A percentile compares a stretch with the other conserved stretches of the same genome.
These are phyloP conservation scores for Heritiera fomes DNA, from an alignment of 345 rosid species.

Conservation along the genomic window DNA sequence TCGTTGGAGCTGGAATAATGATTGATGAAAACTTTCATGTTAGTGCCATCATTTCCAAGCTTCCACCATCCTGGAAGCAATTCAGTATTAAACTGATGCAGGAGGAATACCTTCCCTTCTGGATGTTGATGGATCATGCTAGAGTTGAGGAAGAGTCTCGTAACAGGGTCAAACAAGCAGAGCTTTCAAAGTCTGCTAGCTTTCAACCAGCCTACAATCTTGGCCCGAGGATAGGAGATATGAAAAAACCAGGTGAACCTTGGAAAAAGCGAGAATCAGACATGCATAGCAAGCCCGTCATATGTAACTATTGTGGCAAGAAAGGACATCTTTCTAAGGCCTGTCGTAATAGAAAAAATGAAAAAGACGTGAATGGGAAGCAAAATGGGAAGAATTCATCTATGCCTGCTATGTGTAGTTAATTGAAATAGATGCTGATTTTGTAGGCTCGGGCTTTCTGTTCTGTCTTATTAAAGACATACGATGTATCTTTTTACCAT, in stretches of 20 bases:
- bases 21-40: conserved; percentile 79
- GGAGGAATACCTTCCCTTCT: conserved; percentile 52
- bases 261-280: conserved; percentile 46
- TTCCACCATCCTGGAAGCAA: conserved; percentile 81
- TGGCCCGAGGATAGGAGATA: conserved; percentile 40
- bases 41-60: conserved; percentile 66
- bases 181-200: conserved; percentile 28
- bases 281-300: conserved; percentile 26
- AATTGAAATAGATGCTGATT: conserved; percentile 6
- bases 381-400: conserved; percentile 20
- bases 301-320: conserved; percentile 61
- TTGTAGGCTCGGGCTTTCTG: background rate
- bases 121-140: conserved; percentile 57
- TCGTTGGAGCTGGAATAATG: conserved; percentile 58
- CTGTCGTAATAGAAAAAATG: conserved; percentile 47
- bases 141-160: conserved; percentile 56
- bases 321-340: conserved; percentile 59
- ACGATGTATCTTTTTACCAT: background rate
- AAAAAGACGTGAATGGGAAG: conserved; percentile 31
- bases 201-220: conserved; percentile 29
- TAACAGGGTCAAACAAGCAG: conserved; percentile 28
- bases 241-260: conserved; percentile 37
- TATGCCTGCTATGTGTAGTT: conserved; percentile 13
- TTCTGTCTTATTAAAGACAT: background rate
- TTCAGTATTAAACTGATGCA: conserved; percentile 57